Base-by-base conservation (phyloP, 148 eudicot genomes). In the Cornus controversa region DNA sequence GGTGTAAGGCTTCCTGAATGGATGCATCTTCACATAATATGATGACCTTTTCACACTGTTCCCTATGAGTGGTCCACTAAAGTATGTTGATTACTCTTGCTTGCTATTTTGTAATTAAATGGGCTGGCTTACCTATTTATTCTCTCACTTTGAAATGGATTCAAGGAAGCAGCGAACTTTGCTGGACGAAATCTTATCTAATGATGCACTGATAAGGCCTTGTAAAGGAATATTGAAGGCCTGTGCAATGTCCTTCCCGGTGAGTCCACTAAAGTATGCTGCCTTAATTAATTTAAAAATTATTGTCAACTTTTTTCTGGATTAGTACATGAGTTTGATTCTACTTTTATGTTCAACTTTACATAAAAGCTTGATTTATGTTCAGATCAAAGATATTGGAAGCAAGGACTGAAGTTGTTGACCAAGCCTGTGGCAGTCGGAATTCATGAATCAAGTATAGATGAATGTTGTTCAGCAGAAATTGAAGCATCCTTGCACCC, bases 221-320 rank as follows among this genome's bases (percentile, higher is more conserved):
- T 86, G 92, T 75, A 94, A 82, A 88, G 98, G 95, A 81, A 82
- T 86, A 69, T 78, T 94, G 73, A 90, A 76, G 84, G 93, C 86
- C 79, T 92, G 92, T 86, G 93, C 91, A 69, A 91, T 94, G 92
- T 92, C 78, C 80, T 92, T 94, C 70, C 97, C 98, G 7, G 97
- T 94, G 82, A 89, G 97, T 81, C 50, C 10, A 34, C 13, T 45
- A 3, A 31, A 5, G 2, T 31, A 31, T 5, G 34, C 0, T 7
- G 50, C 7, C 13, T 45, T 45, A 45, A 8, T 45, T 45, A 45
- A 10, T 13, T 50, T 50, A 50, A 13, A 50, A 3, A 50, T 50
- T 50, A 50, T 50, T 11, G 4, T 60, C 11, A 45, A 11, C 50
- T n/a, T 22, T 26, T 26, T 45, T 16, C 57, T 18, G 18, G 25